Conservation (phyloP, 805 yeast species). For the Grigorovia yakushimaensis region DNA sequence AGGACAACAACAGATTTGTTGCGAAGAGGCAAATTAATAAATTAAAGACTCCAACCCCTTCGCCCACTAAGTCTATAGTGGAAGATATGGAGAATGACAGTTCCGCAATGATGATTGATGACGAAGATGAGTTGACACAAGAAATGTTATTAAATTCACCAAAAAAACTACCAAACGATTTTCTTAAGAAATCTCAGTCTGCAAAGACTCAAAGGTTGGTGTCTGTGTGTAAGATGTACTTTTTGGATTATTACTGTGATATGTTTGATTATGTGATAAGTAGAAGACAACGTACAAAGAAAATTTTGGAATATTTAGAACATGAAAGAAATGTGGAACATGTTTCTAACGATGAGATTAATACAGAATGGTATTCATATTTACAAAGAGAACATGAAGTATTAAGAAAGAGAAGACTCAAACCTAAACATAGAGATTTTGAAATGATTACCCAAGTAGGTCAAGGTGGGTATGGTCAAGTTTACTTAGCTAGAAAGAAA, state of each 20-base stretch:
- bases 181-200: conserved; percentile 48
- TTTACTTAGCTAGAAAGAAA: conserved; percentile 85
- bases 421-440: conserved; percentile 91
- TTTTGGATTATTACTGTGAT: conserved; percentile 92
- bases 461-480: conserved; percentile 99
- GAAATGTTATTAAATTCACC: conserved; percentile 23
- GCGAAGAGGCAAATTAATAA: neutral
- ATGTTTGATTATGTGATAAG: conserved; percentile 85
- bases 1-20: conserved; percentile 3
- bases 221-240: conserved; percentile 87
- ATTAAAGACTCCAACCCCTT: conserved; percentile 16
- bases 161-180: conserved; percentile 35
- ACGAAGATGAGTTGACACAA: conserved; percentile 16
- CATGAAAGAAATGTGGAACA: conserved; percentile 23
- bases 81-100: conserved; percentile 17
- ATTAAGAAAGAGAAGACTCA: conserved; percentile 78
- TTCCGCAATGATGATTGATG: conserved; percentile 29
- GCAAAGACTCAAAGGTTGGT: conserved; percentile 79
- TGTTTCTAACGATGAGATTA: conserved; percentile 33
- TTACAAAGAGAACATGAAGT: conserved; percentile 75
- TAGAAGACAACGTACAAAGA: conserved; percentile 71
- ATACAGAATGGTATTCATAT: conserved; percentile 64
- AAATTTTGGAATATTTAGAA: conserved; percentile 50
- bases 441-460: conserved; percentile 97
- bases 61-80: conserved; percentile 24